phyloP scores from a whole-genome alignment of 2,329 filamentous ascomycete genomes.

The Aureobasidium sp. region DNA sequence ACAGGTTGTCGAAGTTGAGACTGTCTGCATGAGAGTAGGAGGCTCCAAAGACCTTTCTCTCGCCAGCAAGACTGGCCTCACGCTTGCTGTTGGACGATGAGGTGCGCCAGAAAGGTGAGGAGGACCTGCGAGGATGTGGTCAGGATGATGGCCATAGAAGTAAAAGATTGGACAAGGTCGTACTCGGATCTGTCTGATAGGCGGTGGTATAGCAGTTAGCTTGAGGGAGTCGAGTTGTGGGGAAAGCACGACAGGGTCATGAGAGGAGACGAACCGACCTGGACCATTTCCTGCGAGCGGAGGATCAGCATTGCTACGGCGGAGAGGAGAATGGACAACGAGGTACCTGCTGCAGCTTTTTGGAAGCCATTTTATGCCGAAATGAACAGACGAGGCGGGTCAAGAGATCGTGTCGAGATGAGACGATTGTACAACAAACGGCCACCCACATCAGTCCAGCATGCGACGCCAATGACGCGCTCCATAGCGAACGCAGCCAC shows the following conservation, averaged over 20 bases:
- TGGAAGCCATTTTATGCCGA: slow-evolving; percentile 34
- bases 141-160: background rate
- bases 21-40: slow-evolving; percentile 96
- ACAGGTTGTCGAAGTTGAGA: slow-evolving; percentile 79
- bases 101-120: slow-evolving; percentile 81
- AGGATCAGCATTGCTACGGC: slow-evolving; percentile 21
- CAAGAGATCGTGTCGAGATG: background rate
- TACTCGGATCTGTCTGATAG: slow-evolving; percentile 32
- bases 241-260: slow-evolving; percentile 7
- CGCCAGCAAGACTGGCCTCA: slow-evolving; percentile 52
- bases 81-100: slow-evolving; percentile 46
- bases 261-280: slow-evolving; percentile 75
- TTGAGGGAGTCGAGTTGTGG: slow-evolving; percentile 5
- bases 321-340: background rate
- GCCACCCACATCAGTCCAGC: slow-evolving; percentile 1
- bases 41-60: slow-evolving; percentile 78
- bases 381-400: background rate
- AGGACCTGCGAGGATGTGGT: slow-evolving; percentile 51
- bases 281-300: slow-evolving; percentile 88
- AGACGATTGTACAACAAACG: slow-evolving; percentile 7
- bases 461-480: slow-evolving; percentile 5
- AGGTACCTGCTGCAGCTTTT: slow-evolving; percentile 34
- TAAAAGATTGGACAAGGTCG: slow-evolving; percentile 16
- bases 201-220: slow-evolving; percentile 10
- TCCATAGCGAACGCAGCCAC: slow-evolving; percentile 5